These are phyloP conservation scores for Aureobasidium sp. DNA, from an alignment of 2,329 filamentous ascomycete genomes.

Conservation along the genomic window DNA sequence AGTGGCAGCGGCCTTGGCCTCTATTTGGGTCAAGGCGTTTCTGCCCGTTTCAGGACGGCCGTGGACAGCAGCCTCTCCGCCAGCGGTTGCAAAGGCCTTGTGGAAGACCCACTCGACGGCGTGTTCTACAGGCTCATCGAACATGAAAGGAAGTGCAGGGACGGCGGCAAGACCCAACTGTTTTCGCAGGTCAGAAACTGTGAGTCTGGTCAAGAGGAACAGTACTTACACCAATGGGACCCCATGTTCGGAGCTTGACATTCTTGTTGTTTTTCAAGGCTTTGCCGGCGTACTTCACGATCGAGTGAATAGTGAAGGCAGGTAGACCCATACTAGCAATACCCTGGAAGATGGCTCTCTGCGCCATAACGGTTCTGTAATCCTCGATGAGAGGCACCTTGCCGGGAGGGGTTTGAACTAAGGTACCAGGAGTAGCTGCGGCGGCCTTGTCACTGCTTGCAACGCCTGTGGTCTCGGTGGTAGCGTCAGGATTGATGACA, in stretches of 20 bases:
- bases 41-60: slow-evolving; percentile 33
- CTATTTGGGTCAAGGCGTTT: slow-evolving; percentile 31
- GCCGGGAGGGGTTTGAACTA: slow-evolving; percentile 28
- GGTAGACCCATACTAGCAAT: slow-evolving; percentile 90
- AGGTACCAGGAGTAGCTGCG: slow-evolving; percentile 19
- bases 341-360: slow-evolving; percentile 84
- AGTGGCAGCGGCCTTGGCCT: slow-evolving; percentile 25
- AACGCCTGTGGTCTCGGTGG: slow-evolving; percentile 23
- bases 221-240: slow-evolving; percentile 73
- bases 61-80: slow-evolving; percentile 54
- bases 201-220: background rate
- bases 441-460: slow-evolving; percentile 32
- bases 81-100: slow-evolving; percentile 66
- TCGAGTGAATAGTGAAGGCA: slow-evolving; percentile 86
- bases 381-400: slow-evolving; percentile 72
- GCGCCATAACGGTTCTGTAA: slow-evolving; percentile 82
- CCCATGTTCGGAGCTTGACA: slow-evolving; percentile 69
- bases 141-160: slow-evolving; percentile 74
- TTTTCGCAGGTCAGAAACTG: slow-evolving; percentile 20
- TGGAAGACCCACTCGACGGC: slow-evolving; percentile 89
- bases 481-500: slow-evolving; percentile 57
- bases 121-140: slow-evolving; percentile 87
- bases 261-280: slow-evolving; percentile 83
- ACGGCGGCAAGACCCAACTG: slow-evolving; percentile 59
- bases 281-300: slow-evolving; percentile 80